A percentile compares a stretch with the other conserved stretches of the same genome.
These are phyloP conservation scores for Cladophialophora psammophila DNA, from an alignment of 2,329 filamentous ascomycete genomes.

Conservation along the genomic window DNA sequence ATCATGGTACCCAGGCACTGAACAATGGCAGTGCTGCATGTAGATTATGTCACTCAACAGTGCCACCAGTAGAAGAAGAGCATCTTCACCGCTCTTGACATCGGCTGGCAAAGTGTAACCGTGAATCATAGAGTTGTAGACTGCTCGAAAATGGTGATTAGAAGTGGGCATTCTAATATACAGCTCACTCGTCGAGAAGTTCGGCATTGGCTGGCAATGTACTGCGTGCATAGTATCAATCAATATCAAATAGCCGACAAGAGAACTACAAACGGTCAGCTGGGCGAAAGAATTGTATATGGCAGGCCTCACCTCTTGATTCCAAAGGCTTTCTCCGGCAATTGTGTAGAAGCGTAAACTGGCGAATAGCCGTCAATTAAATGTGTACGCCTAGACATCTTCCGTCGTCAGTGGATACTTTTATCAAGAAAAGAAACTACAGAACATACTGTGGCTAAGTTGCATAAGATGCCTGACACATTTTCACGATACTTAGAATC, in stretches of 20 bases:
- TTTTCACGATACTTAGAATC: too few species aligned
- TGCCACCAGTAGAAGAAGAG: constrained; percentile 17
- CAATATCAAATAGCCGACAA: constrained; percentile 20
- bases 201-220: constrained; percentile 8
- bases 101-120: constrained; percentile 17
- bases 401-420: constrained; percentile 8
- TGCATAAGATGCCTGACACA: too few species aligned
- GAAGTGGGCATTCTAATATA: constrained; percentile 26
- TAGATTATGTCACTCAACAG: constrained; percentile 24
- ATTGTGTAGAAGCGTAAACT: background rate
- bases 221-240: constrained; percentile 22
- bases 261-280: constrained; percentile 14
- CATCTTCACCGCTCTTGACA: constrained; percentile 17
- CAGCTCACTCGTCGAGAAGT: constrained; percentile 19
- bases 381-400: constrained; percentile 28
- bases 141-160: constrained; percentile 18
- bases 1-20: background rate
- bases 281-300: too few species aligned
- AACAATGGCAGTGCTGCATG: constrained; percentile 15
- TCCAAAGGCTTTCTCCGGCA: constrained; percentile 17
- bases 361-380: constrained; percentile 27
- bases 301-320: constrained; percentile 23
- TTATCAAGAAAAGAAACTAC: too few species aligned
- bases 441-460: too few species aligned
- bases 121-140: constrained; percentile 21